These are phyloP conservation scores for Hymenoscyphus scutula DNA, from an alignment of 2,329 filamentous ascomycete genomes.

Conservation along the genomic window DNA sequence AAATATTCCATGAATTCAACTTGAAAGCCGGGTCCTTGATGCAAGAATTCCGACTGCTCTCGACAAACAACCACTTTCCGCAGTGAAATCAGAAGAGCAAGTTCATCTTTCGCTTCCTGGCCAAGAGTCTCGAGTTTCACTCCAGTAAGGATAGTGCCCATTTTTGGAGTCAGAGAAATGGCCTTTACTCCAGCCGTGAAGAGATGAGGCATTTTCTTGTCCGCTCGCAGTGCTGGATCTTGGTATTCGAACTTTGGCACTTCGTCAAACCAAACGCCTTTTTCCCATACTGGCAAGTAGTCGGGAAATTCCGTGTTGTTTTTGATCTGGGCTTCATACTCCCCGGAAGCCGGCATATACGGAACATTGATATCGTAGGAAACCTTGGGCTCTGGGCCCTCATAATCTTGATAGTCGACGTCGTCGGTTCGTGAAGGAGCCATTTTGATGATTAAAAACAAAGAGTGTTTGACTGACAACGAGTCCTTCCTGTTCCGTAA, in stretches of 20 bases:
- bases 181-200: conserved; percentile 60
- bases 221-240: conserved; percentile 52
- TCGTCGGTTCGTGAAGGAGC: conserved; percentile 28
- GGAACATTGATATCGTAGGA: conserved; percentile 48
- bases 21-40: conserved; percentile 61
- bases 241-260: conserved; percentile 44
- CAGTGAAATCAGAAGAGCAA: conserved; percentile 43
- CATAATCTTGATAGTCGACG: conserved; percentile 13
- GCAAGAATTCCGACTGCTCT: conserved; percentile 46
- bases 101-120: conserved; percentile 41
- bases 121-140: conserved; percentile 41
- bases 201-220: conserved; percentile 61
- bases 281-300: conserved; percentile 48
- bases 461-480: neutral
- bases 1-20: conserved; percentile 59
- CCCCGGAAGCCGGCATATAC: conserved; percentile 41
- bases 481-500: neutral
- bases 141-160: conserved; percentile 42
- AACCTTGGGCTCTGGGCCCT: conserved; percentile 22
- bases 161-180: conserved; percentile 50
- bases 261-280: conserved; percentile 44
- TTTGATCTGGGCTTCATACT: conserved; percentile 37
- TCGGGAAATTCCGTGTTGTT: conserved; percentile 42
- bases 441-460: conserved; percentile 14
- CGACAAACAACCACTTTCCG: conserved; percentile 50